Base-by-base conservation (phyloP, 139 green algal species). In the Desmodesmus armatus region DNA sequence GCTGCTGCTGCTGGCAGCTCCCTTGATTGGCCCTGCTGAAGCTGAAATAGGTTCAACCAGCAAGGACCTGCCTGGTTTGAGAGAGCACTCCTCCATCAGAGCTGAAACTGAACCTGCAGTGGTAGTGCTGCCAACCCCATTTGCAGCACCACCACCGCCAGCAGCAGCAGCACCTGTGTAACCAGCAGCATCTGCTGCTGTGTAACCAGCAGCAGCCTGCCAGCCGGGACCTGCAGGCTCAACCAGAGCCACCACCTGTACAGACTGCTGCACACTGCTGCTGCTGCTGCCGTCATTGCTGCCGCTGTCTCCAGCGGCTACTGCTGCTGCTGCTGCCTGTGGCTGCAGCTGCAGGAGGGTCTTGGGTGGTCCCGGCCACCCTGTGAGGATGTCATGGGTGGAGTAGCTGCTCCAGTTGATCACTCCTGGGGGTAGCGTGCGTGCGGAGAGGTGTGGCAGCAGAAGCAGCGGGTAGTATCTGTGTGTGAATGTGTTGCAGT, bases 281-380 rank as follows among this genome's bases (percentile, higher is more conserved):
- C 29, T 47, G 17, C 67, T 76, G 67, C 67, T 80, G 75, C 19
- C 51, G n/a, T n/a, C n/a, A n/a, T n/a, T n/a, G n/a, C n/a, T n/a
- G n/a, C n/a, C n/a, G 51, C 51, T 71, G 51, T 29, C 71, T 29
- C 51, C 6, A 71, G n/a, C 29, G 53, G 19, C 23, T 51, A 27
- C 49, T 31, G 27, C 43, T 15, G 31, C 29, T 47, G n/a, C n/a
- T n/a, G n/a, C n/a, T n/a, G n/a, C n/a, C 3, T n/a, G 31, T 15
- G 25, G 5, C 6, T 41, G 71, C 3, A n/a, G 69, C 69, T 77
- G 69, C 69, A 53, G 35, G 21, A 49, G 29, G 21, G 69, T 27
- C 29, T 35, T 83, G 23, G 44, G 31, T 35, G 73, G 73, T 1
- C 73, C 73, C 6, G 73, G 73, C 73, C 76, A 82, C 25, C 76